Evolutionary conservation across 306 rosid species (phyloP).

Genomic region (Geum urbanum): DNA sequence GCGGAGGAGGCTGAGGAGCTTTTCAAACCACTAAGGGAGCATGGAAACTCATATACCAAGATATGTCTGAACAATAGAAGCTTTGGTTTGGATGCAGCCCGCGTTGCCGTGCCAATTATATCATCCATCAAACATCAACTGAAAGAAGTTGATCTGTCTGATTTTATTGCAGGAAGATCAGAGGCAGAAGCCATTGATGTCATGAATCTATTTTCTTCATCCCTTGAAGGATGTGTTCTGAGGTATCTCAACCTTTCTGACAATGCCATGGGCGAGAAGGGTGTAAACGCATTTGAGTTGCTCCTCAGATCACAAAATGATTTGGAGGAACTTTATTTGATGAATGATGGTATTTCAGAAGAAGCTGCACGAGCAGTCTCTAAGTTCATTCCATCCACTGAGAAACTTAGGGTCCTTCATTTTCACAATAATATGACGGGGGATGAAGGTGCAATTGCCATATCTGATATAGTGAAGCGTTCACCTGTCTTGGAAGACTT

Average conservation of each 20-base stretch:
- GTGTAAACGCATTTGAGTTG: conserved; percentile 71
- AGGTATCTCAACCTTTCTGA: conserved; percentile 65
- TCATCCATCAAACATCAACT: conserved; percentile 61
- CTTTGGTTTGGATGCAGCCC: conserved; percentile 80
- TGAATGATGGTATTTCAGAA: conserved; percentile 92
- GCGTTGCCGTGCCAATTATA: conserved; percentile 59
- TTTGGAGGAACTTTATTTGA: conserved; percentile 83
- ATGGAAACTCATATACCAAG: conserved; percentile 48
- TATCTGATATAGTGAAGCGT: conserved; percentile 51
- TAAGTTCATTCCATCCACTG: conserved; percentile 79
- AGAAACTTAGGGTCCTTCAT: conserved; percentile 76
- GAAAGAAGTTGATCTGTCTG: conserved; percentile 71
- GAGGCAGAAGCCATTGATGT: conserved; percentile 84
- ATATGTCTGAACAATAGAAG: conserved; percentile 80
- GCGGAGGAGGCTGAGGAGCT: conserved; percentile 68
- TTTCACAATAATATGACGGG: conserved; percentile 75
- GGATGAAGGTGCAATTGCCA: conserved; percentile 71
- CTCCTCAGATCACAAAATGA: conserved; percentile 61
- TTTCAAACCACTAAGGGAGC: conserved; percentile 50
- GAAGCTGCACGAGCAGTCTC: conserved; percentile 87
- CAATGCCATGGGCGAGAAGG: conserved; percentile 85
- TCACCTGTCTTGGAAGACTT: conserved; percentile 72
- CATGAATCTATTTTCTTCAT: conserved; percentile 72
- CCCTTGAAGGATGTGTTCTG: conserved; percentile 60
- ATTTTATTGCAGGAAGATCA: conserved; percentile 79